Percentiles rank a stretch among this genome's conserved stretches.
These are phyloP conservation scores for Narthecium ossifragum DNA, from an alignment of 106 monocot species.

Conservation along the genomic window DNA sequence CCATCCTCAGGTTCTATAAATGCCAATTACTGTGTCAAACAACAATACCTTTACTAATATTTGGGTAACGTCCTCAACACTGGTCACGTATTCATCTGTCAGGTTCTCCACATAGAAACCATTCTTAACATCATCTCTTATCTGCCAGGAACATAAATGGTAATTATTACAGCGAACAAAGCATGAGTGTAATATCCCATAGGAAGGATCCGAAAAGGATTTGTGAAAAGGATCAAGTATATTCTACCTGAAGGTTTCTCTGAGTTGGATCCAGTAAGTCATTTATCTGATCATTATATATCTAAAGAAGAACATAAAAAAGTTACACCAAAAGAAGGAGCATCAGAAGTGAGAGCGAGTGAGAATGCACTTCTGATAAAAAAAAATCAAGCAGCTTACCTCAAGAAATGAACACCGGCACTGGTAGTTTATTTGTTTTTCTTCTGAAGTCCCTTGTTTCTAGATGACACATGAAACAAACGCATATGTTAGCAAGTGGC, in stretches of 20 bases:
- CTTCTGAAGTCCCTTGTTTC: conserved; percentile 38
- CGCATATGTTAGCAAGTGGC: too few species aligned
- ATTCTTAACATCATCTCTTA: conserved; percentile 54
- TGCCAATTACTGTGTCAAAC: neutral
- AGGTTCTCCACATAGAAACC: conserved; percentile 86
- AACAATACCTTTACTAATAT: conserved; percentile 61
- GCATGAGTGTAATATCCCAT: too few species aligned
- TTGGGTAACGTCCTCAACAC: conserved; percentile 74
- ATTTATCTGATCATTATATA: conserved; percentile 79
- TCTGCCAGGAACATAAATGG: conserved; percentile 37
- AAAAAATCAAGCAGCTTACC: conserved; percentile 41
- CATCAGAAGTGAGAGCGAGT: neutral
- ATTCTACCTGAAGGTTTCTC: conserved; percentile 68
- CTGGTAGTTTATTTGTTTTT: conserved; percentile 53
- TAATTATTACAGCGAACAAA: too few species aligned
- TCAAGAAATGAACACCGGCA: conserved; percentile 92
- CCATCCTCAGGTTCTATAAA: neutral
- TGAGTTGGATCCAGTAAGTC: conserved; percentile 82
- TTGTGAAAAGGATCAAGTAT: neutral
- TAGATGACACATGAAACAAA: conserved; percentile 19
- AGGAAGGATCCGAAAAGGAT: neutral
- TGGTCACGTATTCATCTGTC: conserved; percentile 74
- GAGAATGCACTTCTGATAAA: neutral
- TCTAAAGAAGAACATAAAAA: conserved; percentile 29
- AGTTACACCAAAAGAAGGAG: neutral